phyloP scores from a whole-genome alignment of 306 rosid genomes.

The Fagus crenata region DNA sequence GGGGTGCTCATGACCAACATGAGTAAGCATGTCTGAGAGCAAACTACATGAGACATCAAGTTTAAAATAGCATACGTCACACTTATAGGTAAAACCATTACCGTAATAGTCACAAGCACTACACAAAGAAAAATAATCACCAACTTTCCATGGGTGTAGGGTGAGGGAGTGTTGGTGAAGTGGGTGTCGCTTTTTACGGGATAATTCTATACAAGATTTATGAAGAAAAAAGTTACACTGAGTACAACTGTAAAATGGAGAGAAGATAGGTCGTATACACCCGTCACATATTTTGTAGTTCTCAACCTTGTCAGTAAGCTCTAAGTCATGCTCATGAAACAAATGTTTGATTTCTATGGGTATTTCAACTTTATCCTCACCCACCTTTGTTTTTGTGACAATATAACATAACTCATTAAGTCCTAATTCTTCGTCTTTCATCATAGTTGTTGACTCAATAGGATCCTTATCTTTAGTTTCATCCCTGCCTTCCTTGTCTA shows the following conservation, averaged over 20 bases:
- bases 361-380: no score
- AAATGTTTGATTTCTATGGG: not conserved
- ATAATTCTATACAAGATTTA: not conserved
- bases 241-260: not conserved
- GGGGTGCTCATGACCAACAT: not conserved
- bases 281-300: not conserved
- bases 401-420: no score
- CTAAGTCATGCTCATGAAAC: not conserved
- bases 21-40: not conserved
- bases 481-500: no score
- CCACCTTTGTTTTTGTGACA: no score
- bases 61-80: fast-evolving
- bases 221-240: not conserved
- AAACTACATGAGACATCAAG: not conserved
- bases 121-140: no score
- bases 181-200: not conserved
- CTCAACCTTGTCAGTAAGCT: no score
- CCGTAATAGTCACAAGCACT: fast-evolving
- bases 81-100: not conserved
- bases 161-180: not conserved
- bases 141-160: no score
- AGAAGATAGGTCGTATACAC: not conserved
- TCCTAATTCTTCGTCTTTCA: no score
- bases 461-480: no score
- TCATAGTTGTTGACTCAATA: no score